Percentiles rank a stretch among this genome's conserved stretches.
phyloP scores from a whole-genome alignment of 2,329 filamentous ascomycete genomes.

The Cytospora mali region DNA sequence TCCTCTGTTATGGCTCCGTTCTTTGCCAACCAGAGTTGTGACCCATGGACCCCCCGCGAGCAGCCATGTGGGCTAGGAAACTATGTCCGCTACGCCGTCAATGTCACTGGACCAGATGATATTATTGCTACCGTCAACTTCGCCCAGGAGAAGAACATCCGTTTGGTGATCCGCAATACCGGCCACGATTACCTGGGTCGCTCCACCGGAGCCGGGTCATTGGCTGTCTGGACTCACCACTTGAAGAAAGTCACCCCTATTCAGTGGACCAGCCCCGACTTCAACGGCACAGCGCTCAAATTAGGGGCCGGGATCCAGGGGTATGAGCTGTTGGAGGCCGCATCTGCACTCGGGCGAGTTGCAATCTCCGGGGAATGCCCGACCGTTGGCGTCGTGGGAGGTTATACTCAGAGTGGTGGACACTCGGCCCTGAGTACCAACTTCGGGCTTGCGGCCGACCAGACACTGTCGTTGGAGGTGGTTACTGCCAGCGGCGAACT shows the following conservation, averaged over 20 bases:
- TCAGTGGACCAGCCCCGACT: slow-evolving; percentile 31
- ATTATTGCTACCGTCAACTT: slow-evolving; percentile 36
- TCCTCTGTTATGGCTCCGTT: slow-evolving; percentile 38
- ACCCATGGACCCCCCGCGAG: slow-evolving; percentile 29
- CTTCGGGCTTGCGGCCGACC: slow-evolving; percentile 53
- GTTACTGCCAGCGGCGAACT: slow-evolving; percentile 48
- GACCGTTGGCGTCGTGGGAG: slow-evolving; percentile 54
- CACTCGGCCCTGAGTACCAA: slow-evolving; percentile 54
- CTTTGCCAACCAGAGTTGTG: slow-evolving; percentile 31
- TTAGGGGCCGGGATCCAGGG: slow-evolving; percentile 57
- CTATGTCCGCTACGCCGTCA: slow-evolving; percentile 36
- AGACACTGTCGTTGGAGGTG: slow-evolving; percentile 52
- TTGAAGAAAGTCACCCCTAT: slow-evolving; percentile 38
- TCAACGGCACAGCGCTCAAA: slow-evolving; percentile 54
- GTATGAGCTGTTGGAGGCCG: slow-evolving; percentile 53
- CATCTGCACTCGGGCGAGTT: slow-evolving; percentile 45
- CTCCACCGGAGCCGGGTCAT: slow-evolving; percentile 26
- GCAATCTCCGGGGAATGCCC: slow-evolving; percentile 29
- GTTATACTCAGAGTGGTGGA: slow-evolving; percentile 54
- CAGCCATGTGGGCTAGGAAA: slow-evolving; percentile 41
- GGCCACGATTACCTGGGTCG: slow-evolving; percentile 42
- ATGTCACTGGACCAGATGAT: slow-evolving; percentile 28
- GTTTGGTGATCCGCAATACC: slow-evolving; percentile 48
- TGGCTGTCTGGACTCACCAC: slow-evolving; percentile 55
- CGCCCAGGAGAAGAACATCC: slow-evolving; percentile 42